A percentile compares a stretch with the other conserved stretches of the same genome.
Conservation (phyloP, 208 protist genomes). For the Crithidia bombi region DNA sequence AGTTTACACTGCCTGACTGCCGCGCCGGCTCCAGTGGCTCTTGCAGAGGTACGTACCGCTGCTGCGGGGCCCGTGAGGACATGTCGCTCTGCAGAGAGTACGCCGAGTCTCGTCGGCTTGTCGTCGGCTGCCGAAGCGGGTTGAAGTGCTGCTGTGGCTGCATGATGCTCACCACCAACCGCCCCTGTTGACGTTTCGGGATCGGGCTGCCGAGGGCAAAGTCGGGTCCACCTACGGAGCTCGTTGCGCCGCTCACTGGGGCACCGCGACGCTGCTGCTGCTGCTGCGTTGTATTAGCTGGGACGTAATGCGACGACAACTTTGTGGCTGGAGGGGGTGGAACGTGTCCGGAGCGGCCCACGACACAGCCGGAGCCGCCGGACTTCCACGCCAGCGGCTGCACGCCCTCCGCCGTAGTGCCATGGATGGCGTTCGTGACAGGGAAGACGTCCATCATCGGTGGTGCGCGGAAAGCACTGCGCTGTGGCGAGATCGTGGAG, state of each 20-base stretch:
- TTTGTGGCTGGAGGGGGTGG: conserved; percentile 24
- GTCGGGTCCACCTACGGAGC: not conserved
- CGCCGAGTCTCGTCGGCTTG: not conserved
- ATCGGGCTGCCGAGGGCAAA: not conserved
- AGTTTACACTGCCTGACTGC: not conserved
- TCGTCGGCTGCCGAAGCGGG: not conserved
- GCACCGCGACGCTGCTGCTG: not conserved
- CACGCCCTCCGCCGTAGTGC: conserved; percentile 24
- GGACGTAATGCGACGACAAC: conserved; percentile 32
- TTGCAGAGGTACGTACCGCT: conserved; percentile 22
- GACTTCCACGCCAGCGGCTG: conserved; percentile 76
- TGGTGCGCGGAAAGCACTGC: not conserved
- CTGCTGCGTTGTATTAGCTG: conserved; percentile 2
- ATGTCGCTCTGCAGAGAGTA: conserved; percentile 9
- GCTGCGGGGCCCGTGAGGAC: conserved; percentile 12
- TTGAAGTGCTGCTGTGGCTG: conserved; percentile 12
- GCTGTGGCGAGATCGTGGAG: not conserved
- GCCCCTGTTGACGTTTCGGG: conserved; percentile 2
- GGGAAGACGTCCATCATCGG: conserved; percentile 10
- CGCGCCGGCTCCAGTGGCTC: conserved; percentile 2
- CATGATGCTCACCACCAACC: conserved; percentile 2
- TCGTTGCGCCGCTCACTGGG: not conserved
- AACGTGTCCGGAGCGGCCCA: conserved; percentile 36
- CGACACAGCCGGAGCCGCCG: conserved; percentile 48
- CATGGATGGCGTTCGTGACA: conserved; percentile 28